Evolutionary conservation across 345 rosid genomes (phyloP), one percentile per base, ranked within the genome.

Genomic region (Dimocarpus longan): DNA sequence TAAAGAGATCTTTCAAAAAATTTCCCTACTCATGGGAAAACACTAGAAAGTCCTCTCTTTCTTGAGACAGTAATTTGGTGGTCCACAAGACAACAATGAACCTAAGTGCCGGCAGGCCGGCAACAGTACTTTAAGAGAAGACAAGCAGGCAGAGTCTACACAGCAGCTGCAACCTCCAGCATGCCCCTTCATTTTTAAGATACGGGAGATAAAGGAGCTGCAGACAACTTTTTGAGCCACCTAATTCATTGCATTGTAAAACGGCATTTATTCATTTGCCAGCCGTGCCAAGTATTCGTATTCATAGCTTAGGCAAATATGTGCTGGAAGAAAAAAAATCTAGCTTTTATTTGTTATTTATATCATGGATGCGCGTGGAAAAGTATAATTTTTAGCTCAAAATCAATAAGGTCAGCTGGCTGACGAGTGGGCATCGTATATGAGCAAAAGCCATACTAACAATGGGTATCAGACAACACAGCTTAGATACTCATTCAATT

Each of bases 11-110:
- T 37, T 59, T 12, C 10, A 24, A 44, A 16, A 21, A 26, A 5
- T 28, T 64, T 46, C 13, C 28, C 70, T 40, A 6, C 50, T 42
- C 52, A 13, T 11, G 3, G 44, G 64, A 54, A 28, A 28, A 32
- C 19, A 32, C 37, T n/a, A 54, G 28, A 56, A 37, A 57, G 21
- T 32, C 16, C 3, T 74, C 26, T n/a, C 21, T 42, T 66, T 52
- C 65, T 39, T 1, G 65, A 50, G 22, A 10, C 21, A 21, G 56
- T 16, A 26, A 26, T 43, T 63, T 16, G 77, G 56, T 62, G 77
- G 43, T 74, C 69, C 69, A 43, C 63, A 8, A 62, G 24, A 62
- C 68, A 64, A 46, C 15, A 48, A 48, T 48, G 56, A 72, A 66
- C 15, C 11, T 43, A 64, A 28, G 12, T 2, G 52, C 52, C 52